Percentiles rank a stretch among this genome's conserved stretches.
These are phyloP conservation scores for Phytopythium cucurbitacearum DNA, from an alignment of 352 stramenopile genomes.

Conservation along the genomic window DNA sequence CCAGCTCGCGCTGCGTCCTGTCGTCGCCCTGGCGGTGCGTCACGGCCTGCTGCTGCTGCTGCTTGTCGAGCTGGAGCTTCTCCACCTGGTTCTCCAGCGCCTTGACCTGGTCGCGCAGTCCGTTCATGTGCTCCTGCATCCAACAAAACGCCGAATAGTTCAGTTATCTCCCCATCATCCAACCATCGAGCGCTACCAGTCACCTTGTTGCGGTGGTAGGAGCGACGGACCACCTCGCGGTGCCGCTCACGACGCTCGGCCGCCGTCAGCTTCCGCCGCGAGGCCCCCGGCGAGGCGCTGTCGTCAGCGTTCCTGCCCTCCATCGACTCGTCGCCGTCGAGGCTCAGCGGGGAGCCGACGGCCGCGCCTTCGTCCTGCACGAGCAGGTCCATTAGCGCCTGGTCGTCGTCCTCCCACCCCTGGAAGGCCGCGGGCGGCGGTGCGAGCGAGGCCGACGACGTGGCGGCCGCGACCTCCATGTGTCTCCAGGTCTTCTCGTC, in stretches of 20 bases:
- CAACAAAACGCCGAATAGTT: not conserved
- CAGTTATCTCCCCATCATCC: not conserved
- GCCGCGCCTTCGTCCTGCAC: slow-evolving; percentile 11
- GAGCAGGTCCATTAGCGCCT: slow-evolving; percentile 28
- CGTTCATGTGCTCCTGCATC: slow-evolving; percentile 39
- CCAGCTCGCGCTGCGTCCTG: slow-evolving; percentile 15
- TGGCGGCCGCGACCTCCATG: slow-evolving; percentile 6
- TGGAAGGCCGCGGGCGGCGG: not conserved
- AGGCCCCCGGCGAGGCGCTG: slow-evolving; percentile 1
- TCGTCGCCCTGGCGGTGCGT: not conserved
- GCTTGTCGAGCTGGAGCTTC: slow-evolving; percentile 25
- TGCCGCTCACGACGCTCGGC: slow-evolving; percentile 55
- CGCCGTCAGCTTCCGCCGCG: slow-evolving; percentile 37
- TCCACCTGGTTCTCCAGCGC: slow-evolving; percentile 47
- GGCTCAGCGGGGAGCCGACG: not conserved
- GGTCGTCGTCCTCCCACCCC: slow-evolving; percentile 29
- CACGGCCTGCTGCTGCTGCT: slow-evolving; percentile 2
- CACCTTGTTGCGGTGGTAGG: slow-evolving; percentile 76
- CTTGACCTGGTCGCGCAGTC: slow-evolving; percentile 46
- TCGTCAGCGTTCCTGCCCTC: not conserved
- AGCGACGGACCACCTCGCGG: slow-evolving; percentile 67
- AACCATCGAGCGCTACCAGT: not conserved
- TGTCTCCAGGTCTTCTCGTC: slow-evolving; percentile 9
- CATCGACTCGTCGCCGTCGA: slow-evolving; percentile 7
- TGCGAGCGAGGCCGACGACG: slow-evolving; percentile 1